Base-by-base conservation (phyloP, 257 asterid genomes). In the Ophiorrhiza pumila region DNA sequence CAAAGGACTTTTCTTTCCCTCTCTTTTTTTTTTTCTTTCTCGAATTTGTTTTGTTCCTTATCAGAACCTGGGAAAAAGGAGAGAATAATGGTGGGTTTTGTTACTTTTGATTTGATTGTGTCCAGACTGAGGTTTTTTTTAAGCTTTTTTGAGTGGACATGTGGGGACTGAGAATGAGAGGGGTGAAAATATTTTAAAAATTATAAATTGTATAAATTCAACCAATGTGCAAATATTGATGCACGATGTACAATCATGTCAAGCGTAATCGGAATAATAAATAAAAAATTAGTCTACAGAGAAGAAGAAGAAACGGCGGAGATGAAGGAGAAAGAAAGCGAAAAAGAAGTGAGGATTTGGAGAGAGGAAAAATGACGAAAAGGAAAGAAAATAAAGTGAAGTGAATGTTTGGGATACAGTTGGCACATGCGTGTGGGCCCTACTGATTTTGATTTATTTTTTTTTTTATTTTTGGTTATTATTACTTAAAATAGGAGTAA, bases 271-370 rank as follows among this genome's bases (percentile, higher is more conserved):
- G 31, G 31, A 13, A 8, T 13, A 7, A 14, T 22, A 53, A 53
- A 14, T 14, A 7, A 49, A 46, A 15, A 11, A 11, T 37, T 37
- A 49, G 39, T 56, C 65, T 65, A n/a, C 49, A 10, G 17, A 49
- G 47, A 56, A 59, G 71, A 67, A 61, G 81, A 75, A 49, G 72
- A 71, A 68, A 61, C 86, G 86, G 82, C 84, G 84, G 84, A 45
- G 82, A 76, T 72, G 25, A 63, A 61, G 86, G 83, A 31, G 14
- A 42, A 46, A 55, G 34, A 42, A 4, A 57, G 35, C 11, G 52
- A 12, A 37, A 65, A 46, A 7, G 52, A 42, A 61, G 12, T 34
- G 27, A 15, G 75, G 42, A 52, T 68, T 59, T 74, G 72, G 77
- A 61, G 52, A 68, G 45, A 29, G 46, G 17, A 7, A 17, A n/a